phyloP scores from a whole-genome alignment of 495 filamentous ascomycete genomes.

The Bacidia rubella region DNA sequence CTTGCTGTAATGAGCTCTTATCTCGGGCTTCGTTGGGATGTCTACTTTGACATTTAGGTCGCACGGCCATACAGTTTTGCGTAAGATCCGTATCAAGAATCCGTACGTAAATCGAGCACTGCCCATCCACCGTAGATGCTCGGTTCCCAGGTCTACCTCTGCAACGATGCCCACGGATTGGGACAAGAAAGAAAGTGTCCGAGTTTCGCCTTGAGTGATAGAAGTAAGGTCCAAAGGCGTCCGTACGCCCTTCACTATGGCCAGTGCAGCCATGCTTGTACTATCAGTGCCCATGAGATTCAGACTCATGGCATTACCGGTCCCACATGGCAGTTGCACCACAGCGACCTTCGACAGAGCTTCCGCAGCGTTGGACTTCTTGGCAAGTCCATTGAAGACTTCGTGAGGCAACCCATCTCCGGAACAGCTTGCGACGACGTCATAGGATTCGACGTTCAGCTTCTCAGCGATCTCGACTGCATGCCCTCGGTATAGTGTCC shows the following conservation, averaged over 20 bases:
- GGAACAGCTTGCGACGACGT: conserved; percentile 78
- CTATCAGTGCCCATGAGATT: conserved; percentile 75
- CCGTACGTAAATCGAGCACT: conserved; percentile 71
- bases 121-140: conserved; percentile 88
- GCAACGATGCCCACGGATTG: conserved; percentile 85
- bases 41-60: conserved; percentile 75
- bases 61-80: conserved; percentile 69
- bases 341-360: conserved; percentile 73
- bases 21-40: conserved; percentile 58
- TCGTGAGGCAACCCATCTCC: conserved; percentile 88
- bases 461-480: conserved; percentile 65
- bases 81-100: conserved; percentile 56
- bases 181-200: conserved; percentile 76
- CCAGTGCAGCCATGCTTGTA: conserved; percentile 61
- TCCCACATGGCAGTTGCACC: conserved; percentile 80
- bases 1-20: conserved; percentile 54
- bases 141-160: conserved; percentile 77
- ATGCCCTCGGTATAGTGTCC: conserved; percentile 60
- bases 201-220: conserved; percentile 62
- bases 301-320: conserved; percentile 86
- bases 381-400: conserved; percentile 83
- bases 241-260: conserved; percentile 69
- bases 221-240: conserved; percentile 77
- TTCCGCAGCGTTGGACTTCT: conserved; percentile 55
- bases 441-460: conserved; percentile 65